Base-by-base conservation (phyloP, 768 basidiomycete genomes). In the Rhodosporidiobolus sp. region DNA sequence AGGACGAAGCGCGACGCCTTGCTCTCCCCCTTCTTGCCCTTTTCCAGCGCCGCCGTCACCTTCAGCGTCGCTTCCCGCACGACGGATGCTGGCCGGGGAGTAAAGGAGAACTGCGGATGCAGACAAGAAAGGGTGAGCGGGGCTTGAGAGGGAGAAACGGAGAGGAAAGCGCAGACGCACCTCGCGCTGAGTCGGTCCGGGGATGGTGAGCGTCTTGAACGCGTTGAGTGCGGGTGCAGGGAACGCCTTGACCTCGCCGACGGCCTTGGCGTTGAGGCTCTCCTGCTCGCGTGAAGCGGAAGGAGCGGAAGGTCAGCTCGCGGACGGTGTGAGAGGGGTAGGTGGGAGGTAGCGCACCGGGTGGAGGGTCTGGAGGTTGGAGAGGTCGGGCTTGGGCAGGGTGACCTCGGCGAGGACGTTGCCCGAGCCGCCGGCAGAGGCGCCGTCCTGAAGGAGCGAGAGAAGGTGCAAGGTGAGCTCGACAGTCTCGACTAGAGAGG, bases 151-250 rank as follows among this genome's bases (percentile, higher is more conserved):
- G 3, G 17, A 22, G 7, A 34, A 17, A 19, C 12, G 2, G 22
- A 1, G 35, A 26, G 32, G 30, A 5, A 17, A 28, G 63, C 1
- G 30, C 12, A 7, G 34, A 12, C 58, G 45, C 30, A 73, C 73
- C 61, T 74, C 65, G 19, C 66, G 63, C 65, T 69, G 65, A 22
- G 60, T 34, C 7, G 49, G n/a, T 19, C 49, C 34, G 10, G 74
- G 70, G 22, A 75, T 53, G 28, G 56, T 63, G 10, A 66, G 32
- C 6, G 67, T 34, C 62, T 75, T 75, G 67, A 75, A 67, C 19
- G 67, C 60, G 26, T 71, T 60, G 19, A 75, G 43, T 0, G 61
- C 53, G 0, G 54, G 26, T 0, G n/a, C n/a, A 2, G 74, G 64
- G 64, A 63, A 75, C 0, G 70, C 70, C 30, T 54, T 54, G 19